phyloP scores from a whole-genome alignment of 352 stramenopile genomes.

The Phytophthora europaea region DNA sequence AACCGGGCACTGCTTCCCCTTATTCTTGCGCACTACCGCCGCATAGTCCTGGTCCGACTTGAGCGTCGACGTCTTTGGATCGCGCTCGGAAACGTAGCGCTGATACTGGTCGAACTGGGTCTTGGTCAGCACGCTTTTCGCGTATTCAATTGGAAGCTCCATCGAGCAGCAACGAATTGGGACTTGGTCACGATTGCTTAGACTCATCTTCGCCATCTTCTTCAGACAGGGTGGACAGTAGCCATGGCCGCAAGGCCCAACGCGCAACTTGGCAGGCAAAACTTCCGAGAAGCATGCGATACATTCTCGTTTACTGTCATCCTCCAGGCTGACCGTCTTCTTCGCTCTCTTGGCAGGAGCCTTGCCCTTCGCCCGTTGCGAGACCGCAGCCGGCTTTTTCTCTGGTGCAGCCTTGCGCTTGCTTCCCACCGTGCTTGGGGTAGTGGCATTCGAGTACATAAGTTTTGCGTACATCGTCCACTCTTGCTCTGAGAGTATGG shows the following conservation, averaged over 20 bases:
- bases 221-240: conserved; percentile 54
- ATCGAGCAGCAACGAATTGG: conserved; percentile 53
- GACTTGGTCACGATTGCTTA: conserved; percentile 38
- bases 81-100: conserved; percentile 54
- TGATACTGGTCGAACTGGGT: conserved; percentile 28
- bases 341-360: conserved; percentile 9
- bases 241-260: conserved; percentile 43
- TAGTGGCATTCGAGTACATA: conserved; percentile 3
- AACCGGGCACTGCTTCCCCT: conserved; percentile 64
- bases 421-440: conserved; percentile 3
- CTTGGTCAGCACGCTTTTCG: conserved; percentile 28
- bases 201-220: conserved; percentile 46
- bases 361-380: conserved; percentile 23
- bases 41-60: conserved; percentile 65
- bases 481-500: conserved; percentile 29
- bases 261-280: conserved; percentile 8
- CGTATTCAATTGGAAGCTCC: conserved; percentile 52
- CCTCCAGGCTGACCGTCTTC: neutral
- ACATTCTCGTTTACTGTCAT: conserved; percentile 26
- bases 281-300: conserved; percentile 37
- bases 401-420: conserved; percentile 29
- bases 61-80: conserved; percentile 44
- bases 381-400: neutral
- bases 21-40: conserved; percentile 33
- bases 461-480: conserved; percentile 49